These are phyloP conservation scores for Entophlyctis helioformis DNA, from an alignment of 192 early-diverging fungal genomes.

Conservation along the genomic window DNA sequence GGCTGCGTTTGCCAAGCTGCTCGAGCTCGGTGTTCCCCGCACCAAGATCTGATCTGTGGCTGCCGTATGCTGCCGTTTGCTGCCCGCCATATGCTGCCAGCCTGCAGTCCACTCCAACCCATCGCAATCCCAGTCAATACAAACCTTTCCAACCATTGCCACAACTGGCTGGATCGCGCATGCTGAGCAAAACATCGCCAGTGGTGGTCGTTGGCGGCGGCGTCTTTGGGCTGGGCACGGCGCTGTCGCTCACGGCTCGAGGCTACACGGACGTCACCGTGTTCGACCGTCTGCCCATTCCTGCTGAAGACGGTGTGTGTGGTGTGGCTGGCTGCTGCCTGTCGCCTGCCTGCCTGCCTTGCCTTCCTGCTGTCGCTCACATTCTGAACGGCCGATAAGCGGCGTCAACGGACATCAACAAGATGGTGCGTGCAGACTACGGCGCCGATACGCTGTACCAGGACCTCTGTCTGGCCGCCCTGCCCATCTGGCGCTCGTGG, in stretches of 20 bases:
- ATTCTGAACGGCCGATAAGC: too few species aligned
- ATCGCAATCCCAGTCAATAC: too few species aligned
- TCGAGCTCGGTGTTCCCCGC: constrained; percentile 68
- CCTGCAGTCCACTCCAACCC: too few species aligned
- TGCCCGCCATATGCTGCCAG: too few species aligned
- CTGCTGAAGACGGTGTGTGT: constrained; percentile 14
- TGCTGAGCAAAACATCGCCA: too few species aligned
- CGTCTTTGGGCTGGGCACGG: constrained; percentile 22
- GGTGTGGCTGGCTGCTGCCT: too few species aligned
- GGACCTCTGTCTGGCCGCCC: constrained; percentile 11
- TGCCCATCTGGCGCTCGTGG: constrained; percentile 10
- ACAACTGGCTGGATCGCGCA: too few species aligned
- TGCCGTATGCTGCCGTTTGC: too few species aligned
- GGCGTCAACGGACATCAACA: constrained; percentile 23
- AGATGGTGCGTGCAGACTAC: constrained; percentile 19
- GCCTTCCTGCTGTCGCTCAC: too few species aligned
- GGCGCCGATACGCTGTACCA: constrained; percentile 7
- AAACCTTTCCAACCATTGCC: too few species aligned
- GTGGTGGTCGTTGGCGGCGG: constrained; percentile 31
- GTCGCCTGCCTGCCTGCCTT: too few species aligned
- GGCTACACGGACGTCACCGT: constrained; percentile 10
- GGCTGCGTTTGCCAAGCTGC: constrained; percentile 68
- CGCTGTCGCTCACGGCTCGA: constrained; percentile 8
- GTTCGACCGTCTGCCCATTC: constrained; percentile 12
- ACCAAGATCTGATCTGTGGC: too few species aligned